Evolutionary conservation across 2,329 filamentous ascomycete genomes (phyloP).

Genomic region (Amylocarpus encephaloides): DNA sequence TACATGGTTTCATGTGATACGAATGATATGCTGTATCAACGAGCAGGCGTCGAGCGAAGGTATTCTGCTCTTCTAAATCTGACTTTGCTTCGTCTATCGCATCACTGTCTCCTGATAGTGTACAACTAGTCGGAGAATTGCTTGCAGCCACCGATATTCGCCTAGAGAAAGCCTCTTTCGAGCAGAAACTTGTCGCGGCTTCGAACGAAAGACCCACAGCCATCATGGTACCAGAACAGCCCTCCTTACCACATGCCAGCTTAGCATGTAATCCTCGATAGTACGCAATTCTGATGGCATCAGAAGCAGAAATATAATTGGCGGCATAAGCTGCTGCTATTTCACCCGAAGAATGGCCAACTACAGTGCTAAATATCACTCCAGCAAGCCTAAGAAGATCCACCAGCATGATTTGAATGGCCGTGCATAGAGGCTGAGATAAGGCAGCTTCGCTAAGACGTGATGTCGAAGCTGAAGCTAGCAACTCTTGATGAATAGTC

Average conservation of each 20-base stretch:
- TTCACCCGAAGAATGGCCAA: slow-evolving; percentile 43
- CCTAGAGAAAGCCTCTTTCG: slow-evolving; percentile 1
- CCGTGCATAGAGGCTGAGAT: slow-evolving; percentile 38
- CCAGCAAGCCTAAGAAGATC: slow-evolving; percentile 38
- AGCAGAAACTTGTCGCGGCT: slow-evolving; percentile 8
- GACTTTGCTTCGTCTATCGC: slow-evolving; percentile 6
- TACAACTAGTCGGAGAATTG: slow-evolving; percentile 21
- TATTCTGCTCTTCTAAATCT: slow-evolving; percentile 14
- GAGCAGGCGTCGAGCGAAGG: slow-evolving; percentile 10
- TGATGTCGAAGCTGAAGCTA: slow-evolving; percentile 19
- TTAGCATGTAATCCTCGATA: slow-evolving; percentile 27
- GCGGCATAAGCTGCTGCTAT: slow-evolving; percentile 41
- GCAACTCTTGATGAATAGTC: slow-evolving; percentile 25
- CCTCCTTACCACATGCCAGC: not conserved
- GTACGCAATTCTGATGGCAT: slow-evolving; percentile 29
- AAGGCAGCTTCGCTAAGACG: slow-evolving; percentile 32
- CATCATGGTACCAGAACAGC: slow-evolving; percentile 14
- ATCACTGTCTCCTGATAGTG: slow-evolving; percentile 23
- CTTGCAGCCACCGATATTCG: slow-evolving; percentile 29
- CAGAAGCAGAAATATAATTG: slow-evolving; percentile 24
- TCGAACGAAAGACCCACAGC: slow-evolving; percentile 15
- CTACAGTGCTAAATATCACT: slow-evolving; percentile 33
- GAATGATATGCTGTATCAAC: slow-evolving; percentile 26
- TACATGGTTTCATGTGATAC: slow-evolving; percentile 12
- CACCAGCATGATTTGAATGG: slow-evolving; percentile 41